A percentile compares a stretch with the other conserved stretches of the same genome.
These are phyloP conservation scores for Dipteronia dyeriana DNA, from an alignment of 345 rosid genomes.

Conservation along the genomic window DNA sequence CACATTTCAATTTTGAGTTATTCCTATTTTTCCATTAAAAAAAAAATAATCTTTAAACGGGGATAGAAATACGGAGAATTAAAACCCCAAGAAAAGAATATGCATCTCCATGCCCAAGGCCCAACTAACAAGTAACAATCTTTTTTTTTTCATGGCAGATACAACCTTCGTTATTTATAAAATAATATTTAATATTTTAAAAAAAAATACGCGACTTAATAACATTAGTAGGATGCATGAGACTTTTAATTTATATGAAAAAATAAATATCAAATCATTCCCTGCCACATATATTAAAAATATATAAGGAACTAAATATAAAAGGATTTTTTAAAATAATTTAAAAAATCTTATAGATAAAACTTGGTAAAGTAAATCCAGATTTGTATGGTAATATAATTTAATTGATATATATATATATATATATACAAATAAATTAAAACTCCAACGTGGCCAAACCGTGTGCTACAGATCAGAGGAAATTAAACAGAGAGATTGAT, in stretches of 20 bases:
- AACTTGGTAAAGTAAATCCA: neutral
- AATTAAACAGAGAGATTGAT: neutral
- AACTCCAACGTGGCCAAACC: conserved; percentile 8
- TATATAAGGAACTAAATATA: too few species aligned
- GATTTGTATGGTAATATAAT: neutral
- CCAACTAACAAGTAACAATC: neutral
- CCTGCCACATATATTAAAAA: too few species aligned
- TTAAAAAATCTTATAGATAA: neutral
- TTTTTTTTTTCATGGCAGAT: too few species aligned
- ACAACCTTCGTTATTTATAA: too few species aligned
- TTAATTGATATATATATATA: neutral
- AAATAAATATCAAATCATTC: neutral
- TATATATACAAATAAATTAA: neutral
- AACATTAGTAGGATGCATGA: neutral
- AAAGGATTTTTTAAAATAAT: neutral
- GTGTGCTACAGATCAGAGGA: neutral
- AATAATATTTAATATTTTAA: too few species aligned
- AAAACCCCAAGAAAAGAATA: too few species aligned
- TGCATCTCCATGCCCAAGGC: too few species aligned
- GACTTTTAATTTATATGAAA: neutral
- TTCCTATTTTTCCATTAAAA: too few species aligned
- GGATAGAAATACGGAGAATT: too few species aligned
- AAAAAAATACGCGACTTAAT: too few species aligned
- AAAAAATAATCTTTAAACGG: too few species aligned
- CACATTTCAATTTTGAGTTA: too few species aligned